Evolutionary conservation across 208 protist genomes (phyloP).

Genomic region (Acanthamoeba healyi): DNA sequence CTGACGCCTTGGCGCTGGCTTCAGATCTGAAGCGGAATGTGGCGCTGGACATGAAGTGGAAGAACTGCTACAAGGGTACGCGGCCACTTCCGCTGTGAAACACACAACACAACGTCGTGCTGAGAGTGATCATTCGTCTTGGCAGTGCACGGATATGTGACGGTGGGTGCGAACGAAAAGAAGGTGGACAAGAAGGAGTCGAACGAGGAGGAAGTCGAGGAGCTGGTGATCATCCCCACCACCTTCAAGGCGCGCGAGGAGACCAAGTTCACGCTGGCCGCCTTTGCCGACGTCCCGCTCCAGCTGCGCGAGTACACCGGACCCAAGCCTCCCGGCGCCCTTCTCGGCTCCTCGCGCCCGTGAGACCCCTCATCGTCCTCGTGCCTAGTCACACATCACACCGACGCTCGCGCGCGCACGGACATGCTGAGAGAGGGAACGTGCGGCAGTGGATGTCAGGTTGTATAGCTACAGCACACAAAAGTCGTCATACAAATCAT

Average conservation of each 20-base stretch:
- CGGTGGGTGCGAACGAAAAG: neutral
- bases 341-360: conserved; percentile 12
- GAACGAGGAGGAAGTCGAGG: neutral
- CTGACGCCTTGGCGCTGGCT: too few relatives aligned
- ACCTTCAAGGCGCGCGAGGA: conserved; percentile 51
- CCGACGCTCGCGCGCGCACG: too few relatives aligned
- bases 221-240: conserved; percentile 58
- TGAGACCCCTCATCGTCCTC: neutral
- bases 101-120: neutral
- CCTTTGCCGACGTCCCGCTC: conserved; percentile 45
- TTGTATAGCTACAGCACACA: too few relatives aligned
- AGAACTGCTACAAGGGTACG: conserved; percentile 64
- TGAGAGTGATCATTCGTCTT: neutral
- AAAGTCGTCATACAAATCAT: too few relatives aligned
- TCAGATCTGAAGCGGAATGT: conserved; percentile 6
- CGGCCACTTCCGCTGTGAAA: neutral
- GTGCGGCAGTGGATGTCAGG: too few relatives aligned
- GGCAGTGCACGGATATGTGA: conserved; percentile 32
- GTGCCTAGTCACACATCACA: too few relatives aligned
- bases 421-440: too few relatives aligned
- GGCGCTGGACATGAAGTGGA: conserved; percentile 59
- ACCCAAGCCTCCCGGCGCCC: conserved; percentile 4
- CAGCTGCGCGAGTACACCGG: conserved; percentile 59
- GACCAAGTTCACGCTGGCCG: conserved; percentile 43
- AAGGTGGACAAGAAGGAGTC: neutral